These are phyloP conservation scores for Stagonosporopsis chrysanthemi DNA, from an alignment of 2,329 filamentous ascomycete species.

Conservation along the genomic window DNA sequence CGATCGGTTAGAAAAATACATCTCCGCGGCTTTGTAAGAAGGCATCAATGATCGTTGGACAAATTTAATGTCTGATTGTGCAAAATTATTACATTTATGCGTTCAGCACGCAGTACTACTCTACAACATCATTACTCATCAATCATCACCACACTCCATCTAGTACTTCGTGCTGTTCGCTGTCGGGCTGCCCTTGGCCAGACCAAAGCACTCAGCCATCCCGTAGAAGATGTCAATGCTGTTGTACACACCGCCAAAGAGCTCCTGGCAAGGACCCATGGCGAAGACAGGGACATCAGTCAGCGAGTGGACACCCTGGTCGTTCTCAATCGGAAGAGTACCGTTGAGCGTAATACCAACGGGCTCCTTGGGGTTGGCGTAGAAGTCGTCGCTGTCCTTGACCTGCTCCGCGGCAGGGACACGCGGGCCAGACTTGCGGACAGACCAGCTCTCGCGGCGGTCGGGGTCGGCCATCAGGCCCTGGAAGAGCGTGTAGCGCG, in stretches of 20 bases:
- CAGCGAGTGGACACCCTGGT: constrained; percentile 60
- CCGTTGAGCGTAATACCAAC: constrained; percentile 78
- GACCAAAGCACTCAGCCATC: constrained; percentile 72
- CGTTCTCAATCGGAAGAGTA: constrained; percentile 69
- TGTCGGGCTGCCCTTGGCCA: constrained; percentile 32
- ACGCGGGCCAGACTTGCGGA: constrained; percentile 72
- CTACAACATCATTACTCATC: constrained; percentile 19
- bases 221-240: constrained; percentile 79
- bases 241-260: constrained; percentile 74
- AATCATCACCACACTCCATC: constrained; percentile 3
- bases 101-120: constrained; percentile 7
- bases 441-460: constrained; percentile 76
- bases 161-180: constrained; percentile 13
- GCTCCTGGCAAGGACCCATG: constrained; percentile 78
- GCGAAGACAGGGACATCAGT: constrained; percentile 68
- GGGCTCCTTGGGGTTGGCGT: constrained; percentile 72
- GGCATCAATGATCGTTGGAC: neutral
- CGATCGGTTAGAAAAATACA: neutral
- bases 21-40: neutral
- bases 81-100: constrained; percentile 7
- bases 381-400: constrained; percentile 63
- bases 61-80: neutral
- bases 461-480: constrained; percentile 78
- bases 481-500: constrained; percentile 79
- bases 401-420: constrained; percentile 64